Percentiles rank a stretch among this genome's conserved stretches.
phyloP scores from a whole-genome alignment of 2,329 filamentous ascomycete genomes.

The Verticillium zaregamsianum region DNA sequence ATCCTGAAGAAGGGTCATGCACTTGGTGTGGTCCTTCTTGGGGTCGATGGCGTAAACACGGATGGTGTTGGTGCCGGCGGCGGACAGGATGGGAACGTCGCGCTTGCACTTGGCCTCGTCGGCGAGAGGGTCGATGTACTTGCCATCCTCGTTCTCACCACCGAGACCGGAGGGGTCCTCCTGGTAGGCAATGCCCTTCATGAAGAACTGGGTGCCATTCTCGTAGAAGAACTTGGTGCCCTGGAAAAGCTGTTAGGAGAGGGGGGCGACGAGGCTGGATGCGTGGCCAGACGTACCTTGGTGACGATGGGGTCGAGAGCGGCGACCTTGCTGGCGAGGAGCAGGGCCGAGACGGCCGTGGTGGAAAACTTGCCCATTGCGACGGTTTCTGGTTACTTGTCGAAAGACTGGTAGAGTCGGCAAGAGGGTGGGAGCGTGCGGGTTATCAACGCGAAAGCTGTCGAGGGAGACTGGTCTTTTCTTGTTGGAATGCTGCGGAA shows the following conservation, averaged over 20 bases:
- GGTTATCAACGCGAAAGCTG: neutral
- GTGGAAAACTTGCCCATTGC: slow-evolving; percentile 11
- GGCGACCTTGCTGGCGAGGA: slow-evolving; percentile 36
- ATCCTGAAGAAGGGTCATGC: slow-evolving; percentile 78
- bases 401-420: neutral
- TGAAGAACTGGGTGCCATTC: slow-evolving; percentile 65
- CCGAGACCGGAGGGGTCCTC: slow-evolving; percentile 63
- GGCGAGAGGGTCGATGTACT: slow-evolving; percentile 80
- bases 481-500: neutral
- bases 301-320: slow-evolving; percentile 57
- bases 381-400: neutral
- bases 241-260: slow-evolving; percentile 28
- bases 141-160: slow-evolving; percentile 37
- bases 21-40: slow-evolving; percentile 68
- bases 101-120: slow-evolving; percentile 69
- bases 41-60: slow-evolving; percentile 94
- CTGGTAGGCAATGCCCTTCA: slow-evolving; percentile 95
- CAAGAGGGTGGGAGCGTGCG: neutral
- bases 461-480: neutral
- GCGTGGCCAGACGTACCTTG: slow-evolving; percentile 51
- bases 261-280: neutral
- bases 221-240: slow-evolving; percentile 88
- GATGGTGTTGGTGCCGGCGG: slow-evolving; percentile 86
- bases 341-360: slow-evolving; percentile 32
- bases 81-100: slow-evolving; percentile 75